These are phyloP conservation scores for Pittosporum tobira DNA, from an alignment of 129 eudicot genomes.

Conservation along the genomic window DNA sequence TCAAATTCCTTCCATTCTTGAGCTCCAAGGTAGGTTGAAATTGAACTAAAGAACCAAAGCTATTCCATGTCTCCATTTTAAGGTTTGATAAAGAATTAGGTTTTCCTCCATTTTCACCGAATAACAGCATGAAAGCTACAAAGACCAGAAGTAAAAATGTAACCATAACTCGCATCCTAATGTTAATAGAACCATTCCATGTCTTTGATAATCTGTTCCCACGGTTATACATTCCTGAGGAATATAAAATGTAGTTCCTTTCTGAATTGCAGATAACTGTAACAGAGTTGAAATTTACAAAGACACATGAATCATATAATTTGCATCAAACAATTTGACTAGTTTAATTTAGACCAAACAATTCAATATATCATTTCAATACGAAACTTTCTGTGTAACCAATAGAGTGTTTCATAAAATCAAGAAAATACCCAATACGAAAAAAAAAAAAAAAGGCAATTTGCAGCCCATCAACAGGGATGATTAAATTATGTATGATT, in stretches of 20 bases:
- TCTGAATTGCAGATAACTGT: conserved; percentile 3
- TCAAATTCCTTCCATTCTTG: conserved; percentile 42
- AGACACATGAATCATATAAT: neutral
- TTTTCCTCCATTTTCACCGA: conserved; percentile 24
- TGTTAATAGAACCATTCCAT: conserved; percentile 10
- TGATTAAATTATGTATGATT: neutral
- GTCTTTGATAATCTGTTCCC: conserved; percentile 22
- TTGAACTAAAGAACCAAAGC: conserved; percentile 22
- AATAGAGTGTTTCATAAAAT: no score
- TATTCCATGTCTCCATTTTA: conserved; percentile 18
- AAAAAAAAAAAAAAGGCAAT: no score
- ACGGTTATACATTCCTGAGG: conserved; percentile 11
- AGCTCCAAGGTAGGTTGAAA: conserved; percentile 47
- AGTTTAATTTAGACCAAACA: no score
- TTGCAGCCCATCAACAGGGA: neutral
- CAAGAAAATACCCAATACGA: neutral
- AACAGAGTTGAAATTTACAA: neutral
- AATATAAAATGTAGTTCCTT: neutral
- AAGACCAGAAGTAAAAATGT: conserved; percentile 25
- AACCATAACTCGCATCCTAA: conserved; percentile 27
- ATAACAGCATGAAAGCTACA: conserved; percentile 24
- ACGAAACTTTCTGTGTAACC: no score
- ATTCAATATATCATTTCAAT: no score
- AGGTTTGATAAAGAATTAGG: conserved; percentile 22
- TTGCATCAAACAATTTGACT: neutral